A percentile compares a stretch with the other conserved stretches of the same genome.
These are phyloP conservation scores for Diplocarpon rosae DNA, from an alignment of 2,329 filamentous ascomycete genomes.

Conservation along the genomic window DNA sequence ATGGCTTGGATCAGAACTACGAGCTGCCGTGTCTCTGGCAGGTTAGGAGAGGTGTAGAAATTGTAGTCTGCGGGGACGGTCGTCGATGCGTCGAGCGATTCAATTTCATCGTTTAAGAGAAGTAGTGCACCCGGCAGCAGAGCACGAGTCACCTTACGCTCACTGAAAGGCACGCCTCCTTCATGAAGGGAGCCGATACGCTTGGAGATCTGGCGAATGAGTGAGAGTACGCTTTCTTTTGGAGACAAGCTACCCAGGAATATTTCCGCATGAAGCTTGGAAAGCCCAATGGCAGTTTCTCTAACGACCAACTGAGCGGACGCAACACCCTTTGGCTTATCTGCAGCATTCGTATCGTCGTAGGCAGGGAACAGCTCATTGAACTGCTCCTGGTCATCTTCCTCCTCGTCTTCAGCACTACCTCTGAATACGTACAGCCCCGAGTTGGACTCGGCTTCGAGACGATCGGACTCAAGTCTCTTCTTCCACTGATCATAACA, in stretches of 20 bases:
- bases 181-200: slow-evolving; percentile 18
- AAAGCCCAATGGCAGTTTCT: slow-evolving; percentile 41
- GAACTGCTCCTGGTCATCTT: slow-evolving; percentile 63
- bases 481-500: slow-evolving; percentile 75
- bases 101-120: slow-evolving; percentile 49
- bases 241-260: slow-evolving; percentile 17
- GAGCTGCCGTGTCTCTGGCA: slow-evolving; percentile 63
- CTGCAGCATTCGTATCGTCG: slow-evolving; percentile 34
- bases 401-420: slow-evolving; percentile 64
- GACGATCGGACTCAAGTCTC: slow-evolving; percentile 65
- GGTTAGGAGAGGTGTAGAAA: slow-evolving; percentile 78
- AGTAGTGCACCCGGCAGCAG: slow-evolving; percentile 59
- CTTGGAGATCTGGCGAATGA: slow-evolving; percentile 22
- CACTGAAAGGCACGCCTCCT: slow-evolving; percentile 7
- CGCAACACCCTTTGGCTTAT: slow-evolving; percentile 11
- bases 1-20: slow-evolving; percentile 59
- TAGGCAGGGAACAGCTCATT: slow-evolving; percentile 73
- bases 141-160: slow-evolving; percentile 35
- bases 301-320: slow-evolving; percentile 11
- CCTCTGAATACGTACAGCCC: slow-evolving; percentile 80
- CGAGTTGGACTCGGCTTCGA: slow-evolving; percentile 59
- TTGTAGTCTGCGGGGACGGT: slow-evolving; percentile 51
- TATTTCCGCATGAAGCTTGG: slow-evolving; percentile 44
- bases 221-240: slow-evolving; percentile 18
- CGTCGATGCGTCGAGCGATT: slow-evolving; percentile 32